Percentiles rank a stretch among this genome's conserved stretches.
Conservation (phyloP, 371 early-diverging fungal species). For the Mucor plumbeus region DNA sequence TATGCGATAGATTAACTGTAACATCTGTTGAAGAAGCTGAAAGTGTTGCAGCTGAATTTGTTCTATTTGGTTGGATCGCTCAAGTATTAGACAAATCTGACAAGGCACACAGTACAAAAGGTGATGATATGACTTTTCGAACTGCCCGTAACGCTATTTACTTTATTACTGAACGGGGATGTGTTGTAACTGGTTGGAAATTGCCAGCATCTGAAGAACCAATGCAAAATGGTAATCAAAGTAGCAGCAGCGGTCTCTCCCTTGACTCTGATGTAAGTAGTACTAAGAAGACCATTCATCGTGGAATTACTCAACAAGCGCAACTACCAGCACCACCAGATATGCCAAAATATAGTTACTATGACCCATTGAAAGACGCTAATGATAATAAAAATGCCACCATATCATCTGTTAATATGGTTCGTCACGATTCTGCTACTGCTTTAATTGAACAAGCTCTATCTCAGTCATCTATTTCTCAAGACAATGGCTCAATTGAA, state of each 20-base stretch:
- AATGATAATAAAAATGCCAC: background rate
- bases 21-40: constrained; percentile 65
- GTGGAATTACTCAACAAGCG: background rate
- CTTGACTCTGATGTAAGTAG: constrained; percentile 11
- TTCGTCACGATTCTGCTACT: constrained; percentile 18
- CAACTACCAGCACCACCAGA: background rate
- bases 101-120: constrained; percentile 24
- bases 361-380: background rate
- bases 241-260: constrained; percentile 18
- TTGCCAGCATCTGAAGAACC: background rate
- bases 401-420: background rate
- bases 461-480: background rate
- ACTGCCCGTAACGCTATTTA: constrained; percentile 57
- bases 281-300: background rate
- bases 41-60: constrained; percentile 60
- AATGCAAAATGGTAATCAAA: background rate
- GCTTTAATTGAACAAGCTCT: background rate
- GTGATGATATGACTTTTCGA: constrained; percentile 43
- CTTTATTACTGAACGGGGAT: constrained; percentile 63
- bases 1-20: constrained; percentile 63
- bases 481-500: no score
- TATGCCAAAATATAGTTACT: background rate
- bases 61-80: constrained; percentile 62
- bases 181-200: constrained; percentile 60
- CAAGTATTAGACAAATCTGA: constrained; percentile 53